These are phyloP conservation scores for Linum tenue DNA, from an alignment of 345 rosid genomes.

Conservation along the genomic window DNA sequence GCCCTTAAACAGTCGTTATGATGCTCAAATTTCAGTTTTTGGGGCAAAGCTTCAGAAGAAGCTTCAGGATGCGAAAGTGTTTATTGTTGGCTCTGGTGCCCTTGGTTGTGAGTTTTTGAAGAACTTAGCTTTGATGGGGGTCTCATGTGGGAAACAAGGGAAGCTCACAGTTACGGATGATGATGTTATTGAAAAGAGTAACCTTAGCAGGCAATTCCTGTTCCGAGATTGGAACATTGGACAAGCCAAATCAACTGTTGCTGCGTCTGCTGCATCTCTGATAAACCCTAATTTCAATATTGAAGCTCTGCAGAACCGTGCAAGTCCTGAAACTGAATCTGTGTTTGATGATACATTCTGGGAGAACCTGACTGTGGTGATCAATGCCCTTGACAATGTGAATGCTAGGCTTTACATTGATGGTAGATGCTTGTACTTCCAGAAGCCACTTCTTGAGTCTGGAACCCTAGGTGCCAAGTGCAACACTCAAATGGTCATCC, in stretches of 20 bases:
- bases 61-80: constrained; percentile 74
- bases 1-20: constrained; percentile 75
- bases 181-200: constrained; percentile 98
- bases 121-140: constrained; percentile 94
- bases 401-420: constrained; percentile 96
- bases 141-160: constrained; percentile 73
- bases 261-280: constrained; percentile 78
- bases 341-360: constrained; percentile 82
- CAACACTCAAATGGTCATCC: constrained; percentile 98
- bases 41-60: constrained; percentile 91
- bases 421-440: constrained; percentile 94
- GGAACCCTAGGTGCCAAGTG: constrained; percentile 98
- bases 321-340: constrained; percentile 86
- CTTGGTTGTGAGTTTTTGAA: constrained; percentile 96
- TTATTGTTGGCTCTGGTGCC: constrained; percentile 94
- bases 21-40: constrained; percentile 97
- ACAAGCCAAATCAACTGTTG: constrained; percentile 97
- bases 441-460: constrained; percentile 98
- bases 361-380: constrained; percentile 75
- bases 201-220: constrained; percentile 95
- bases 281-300: constrained; percentile 67
- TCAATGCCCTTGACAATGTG: constrained; percentile 93
- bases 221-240: constrained; percentile 99
- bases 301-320: constrained; percentile 94
- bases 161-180: constrained; percentile 94